phyloP scores from a whole-genome alignment of 306 rosid species.

The Vigna radiata region DNA sequence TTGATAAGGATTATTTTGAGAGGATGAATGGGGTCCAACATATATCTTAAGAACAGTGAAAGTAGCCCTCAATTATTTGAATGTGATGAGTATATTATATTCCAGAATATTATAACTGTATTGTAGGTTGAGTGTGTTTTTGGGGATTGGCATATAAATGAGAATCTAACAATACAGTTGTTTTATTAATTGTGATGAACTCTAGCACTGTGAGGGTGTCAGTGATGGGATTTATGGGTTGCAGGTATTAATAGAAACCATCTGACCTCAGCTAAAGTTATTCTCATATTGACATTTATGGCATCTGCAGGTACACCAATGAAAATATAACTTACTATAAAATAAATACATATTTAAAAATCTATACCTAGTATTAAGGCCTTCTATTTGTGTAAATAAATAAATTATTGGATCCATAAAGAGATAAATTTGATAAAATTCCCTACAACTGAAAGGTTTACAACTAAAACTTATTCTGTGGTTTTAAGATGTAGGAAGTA shows the following conservation, averaged over 20 bases:
- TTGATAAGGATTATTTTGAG: neutral
- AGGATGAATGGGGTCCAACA: neutral
- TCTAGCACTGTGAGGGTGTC: neutral
- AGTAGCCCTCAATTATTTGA: neutral
- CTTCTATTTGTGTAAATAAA: neutral
- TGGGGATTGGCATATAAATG: neutral
- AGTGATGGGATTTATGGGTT: neutral
- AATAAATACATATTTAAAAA: neutral
- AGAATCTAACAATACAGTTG: neutral
- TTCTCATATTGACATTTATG: neutral
- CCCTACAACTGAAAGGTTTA: neutral
- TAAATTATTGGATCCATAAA: neutral
- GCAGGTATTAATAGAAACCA: neutral
- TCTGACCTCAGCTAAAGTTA: neutral
- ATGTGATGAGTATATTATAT: neutral
- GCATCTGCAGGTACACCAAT: neutral
- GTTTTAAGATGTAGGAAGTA: neutral
- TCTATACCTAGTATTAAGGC: neutral
- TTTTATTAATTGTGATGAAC: neutral
- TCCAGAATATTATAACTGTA: neutral
- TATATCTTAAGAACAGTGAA: neutral
- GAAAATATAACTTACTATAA: neutral
- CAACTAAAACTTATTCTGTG: neutral
- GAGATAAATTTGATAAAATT: neutral
- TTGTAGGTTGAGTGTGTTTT: neutral